Percentiles rank a stretch among this genome's conserved stretches.
Evolutionary conservation across 2,329 filamentous ascomycete genomes (phyloP).

Genomic region (Daldinia eschscholtzii): DNA sequence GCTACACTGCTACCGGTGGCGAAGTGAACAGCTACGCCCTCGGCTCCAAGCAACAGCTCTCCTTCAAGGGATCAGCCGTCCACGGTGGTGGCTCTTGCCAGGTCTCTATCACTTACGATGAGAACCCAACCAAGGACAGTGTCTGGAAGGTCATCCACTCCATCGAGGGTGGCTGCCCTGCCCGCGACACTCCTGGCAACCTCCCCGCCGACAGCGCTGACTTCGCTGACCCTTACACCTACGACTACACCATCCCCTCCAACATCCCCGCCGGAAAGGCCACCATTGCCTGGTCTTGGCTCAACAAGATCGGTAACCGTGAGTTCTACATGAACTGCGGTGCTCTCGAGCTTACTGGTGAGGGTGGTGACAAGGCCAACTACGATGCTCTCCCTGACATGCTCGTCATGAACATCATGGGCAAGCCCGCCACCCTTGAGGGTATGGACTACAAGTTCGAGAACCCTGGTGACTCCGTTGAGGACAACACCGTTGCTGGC

Average conservation of each 20-base stretch:
- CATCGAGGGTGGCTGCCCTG: conserved; percentile 86
- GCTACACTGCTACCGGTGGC: conserved; percentile 60
- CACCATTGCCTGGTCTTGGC: conserved; percentile 92
- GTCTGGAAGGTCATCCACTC: conserved; percentile 92
- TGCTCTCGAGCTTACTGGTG: conserved; percentile 73
- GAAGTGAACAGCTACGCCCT: conserved; percentile 71
- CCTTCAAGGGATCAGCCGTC: conserved; percentile 77
- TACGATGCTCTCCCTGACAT: conserved; percentile 77
- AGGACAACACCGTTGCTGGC: conserved; percentile 58
- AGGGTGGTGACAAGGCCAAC: conserved; percentile 62
- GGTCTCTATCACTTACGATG: conserved; percentile 84
- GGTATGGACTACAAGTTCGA: conserved; percentile 74
- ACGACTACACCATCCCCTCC: conserved; percentile 77
- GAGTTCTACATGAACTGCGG: conserved; percentile 98
- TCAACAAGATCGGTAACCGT: conserved; percentile 91
- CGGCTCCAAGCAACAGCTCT: conserved; percentile 71
- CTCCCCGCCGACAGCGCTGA: conserved; percentile 60
- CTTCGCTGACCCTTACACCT: conserved; percentile 65
- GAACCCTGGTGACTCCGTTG: conserved; percentile 71
- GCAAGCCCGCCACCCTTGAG: conserved; percentile 53
- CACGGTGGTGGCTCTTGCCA: conserved; percentile 97
- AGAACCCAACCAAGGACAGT: conserved; percentile 72
- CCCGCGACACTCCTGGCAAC: conserved; percentile 69
- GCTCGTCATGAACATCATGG: conserved; percentile 77
- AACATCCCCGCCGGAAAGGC: conserved; percentile 81